phyloP scores from a whole-genome alignment of 2,329 filamentous ascomycete genomes.

The Paraphaeosphaeria sporulosa region DNA sequence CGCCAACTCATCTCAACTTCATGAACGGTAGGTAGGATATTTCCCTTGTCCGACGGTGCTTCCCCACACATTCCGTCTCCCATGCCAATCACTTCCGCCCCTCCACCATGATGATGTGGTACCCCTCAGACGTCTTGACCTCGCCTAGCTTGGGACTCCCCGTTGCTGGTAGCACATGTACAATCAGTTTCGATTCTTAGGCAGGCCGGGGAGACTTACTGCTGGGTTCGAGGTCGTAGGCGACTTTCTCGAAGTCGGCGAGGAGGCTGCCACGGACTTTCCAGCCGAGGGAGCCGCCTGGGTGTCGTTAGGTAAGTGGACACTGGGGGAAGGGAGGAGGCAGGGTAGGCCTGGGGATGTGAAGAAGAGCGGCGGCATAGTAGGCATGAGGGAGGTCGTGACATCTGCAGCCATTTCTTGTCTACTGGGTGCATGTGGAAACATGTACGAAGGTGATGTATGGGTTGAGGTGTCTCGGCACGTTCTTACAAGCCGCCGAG shows the following conservation, averaged over 20 bases:
- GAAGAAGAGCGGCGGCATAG: too few species aligned
- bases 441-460: neutral
- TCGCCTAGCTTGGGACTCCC: conserved; percentile 71
- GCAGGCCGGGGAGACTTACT: conserved; percentile 34
- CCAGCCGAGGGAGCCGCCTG: conserved; percentile 76
- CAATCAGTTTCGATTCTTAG: neutral
- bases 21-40: too few species aligned
- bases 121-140: conserved; percentile 77
- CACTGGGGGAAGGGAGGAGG: neutral
- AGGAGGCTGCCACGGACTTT: conserved; percentile 73
- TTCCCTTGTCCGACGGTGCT: too few species aligned
- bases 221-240: conserved; percentile 72
- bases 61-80: too few species aligned
- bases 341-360: too few species aligned
- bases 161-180: conserved; percentile 50
- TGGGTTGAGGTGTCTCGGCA: neutral
- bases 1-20: too few species aligned
- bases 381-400: too few species aligned
- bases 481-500: neutral
- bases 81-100: conserved; percentile 58
- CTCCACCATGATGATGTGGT: conserved; percentile 83
- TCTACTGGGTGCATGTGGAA: too few species aligned
- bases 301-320: neutral
- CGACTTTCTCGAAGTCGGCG: conserved; percentile 74
- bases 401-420: too few species aligned